Conservation (phyloP, 176 grass and related monocot genomes). For the Avena sativa region DNA sequence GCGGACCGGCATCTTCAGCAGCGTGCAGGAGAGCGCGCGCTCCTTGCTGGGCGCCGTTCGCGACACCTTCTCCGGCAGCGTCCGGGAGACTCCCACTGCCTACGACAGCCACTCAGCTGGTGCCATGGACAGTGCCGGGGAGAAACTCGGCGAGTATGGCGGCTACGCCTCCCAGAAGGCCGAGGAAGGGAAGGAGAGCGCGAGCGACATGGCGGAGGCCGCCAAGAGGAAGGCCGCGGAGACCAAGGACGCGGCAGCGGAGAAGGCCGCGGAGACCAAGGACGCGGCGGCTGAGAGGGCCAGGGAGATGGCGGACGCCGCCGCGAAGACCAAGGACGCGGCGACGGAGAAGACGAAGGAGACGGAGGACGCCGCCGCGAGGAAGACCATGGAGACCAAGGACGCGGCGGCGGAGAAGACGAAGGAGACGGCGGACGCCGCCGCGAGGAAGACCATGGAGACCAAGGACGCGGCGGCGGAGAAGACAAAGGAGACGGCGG, state of each 20-base stretch:
- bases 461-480: constrained; percentile 5
- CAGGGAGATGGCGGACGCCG: not conserved
- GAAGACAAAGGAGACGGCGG: not conserved
- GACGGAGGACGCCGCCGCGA: not conserved
- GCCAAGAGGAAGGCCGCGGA: constrained; percentile 39
- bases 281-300: constrained; percentile 35
- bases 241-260: constrained; percentile 37
- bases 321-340: constrained; percentile 33
- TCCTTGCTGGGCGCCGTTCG: constrained; percentile 42
- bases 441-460: not conserved
- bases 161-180: constrained; percentile 29
- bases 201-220: constrained; percentile 13
- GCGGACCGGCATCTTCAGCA: constrained; percentile 38
- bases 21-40: constrained; percentile 47
- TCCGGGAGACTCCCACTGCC: not conserved
- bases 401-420: not conserved
- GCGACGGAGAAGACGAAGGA: not conserved
- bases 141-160: constrained; percentile 1
- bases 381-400: constrained; percentile 9
- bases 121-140: not conserved
- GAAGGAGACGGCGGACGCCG: not conserved
- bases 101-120: not conserved
- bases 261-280: constrained; percentile 27
- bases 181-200: constrained; percentile 51
- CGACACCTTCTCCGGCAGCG: constrained; percentile 8